A percentile compares a stretch with the other conserved stretches of the same genome.
Conservation (phyloP, 768 basidiomycete genomes). For the Hericium erinaceus region DNA sequence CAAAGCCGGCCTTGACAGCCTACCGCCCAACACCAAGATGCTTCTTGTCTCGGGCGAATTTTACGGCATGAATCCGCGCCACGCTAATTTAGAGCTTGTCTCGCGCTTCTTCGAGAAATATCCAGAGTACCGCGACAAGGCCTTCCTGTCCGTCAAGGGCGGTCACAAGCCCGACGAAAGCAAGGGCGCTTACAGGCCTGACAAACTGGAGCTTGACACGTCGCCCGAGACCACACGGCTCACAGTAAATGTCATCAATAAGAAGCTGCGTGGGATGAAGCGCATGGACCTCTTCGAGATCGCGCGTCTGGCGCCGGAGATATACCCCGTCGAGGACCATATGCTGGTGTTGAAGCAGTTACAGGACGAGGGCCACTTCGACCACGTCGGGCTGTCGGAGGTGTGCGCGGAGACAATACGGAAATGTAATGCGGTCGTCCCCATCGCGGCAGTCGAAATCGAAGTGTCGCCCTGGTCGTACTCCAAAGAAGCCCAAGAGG, state of each 20-base stretch:
- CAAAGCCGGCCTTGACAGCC: slow-evolving; percentile 36
- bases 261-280: slow-evolving; percentile 39
- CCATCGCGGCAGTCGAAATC: slow-evolving; percentile 52
- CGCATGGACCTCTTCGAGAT: slow-evolving; percentile 53
- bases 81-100: slow-evolving; percentile 40
- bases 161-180: slow-evolving; percentile 14
- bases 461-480: slow-evolving; percentile 59
- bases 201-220: not conserved
- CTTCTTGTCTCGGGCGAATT: slow-evolving; percentile 52
- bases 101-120: slow-evolving; percentile 39
- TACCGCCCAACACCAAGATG: slow-evolving; percentile 36
- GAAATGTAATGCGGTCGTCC: slow-evolving; percentile 7
- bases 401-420: slow-evolving; percentile 38
- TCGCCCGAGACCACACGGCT: slow-evolving; percentile 5
- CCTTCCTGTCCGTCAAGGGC: slow-evolving; percentile 41
- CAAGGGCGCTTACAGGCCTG: slow-evolving; percentile 23
- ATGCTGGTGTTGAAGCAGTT: slow-evolving; percentile 34
- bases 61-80: slow-evolving; percentile 35
- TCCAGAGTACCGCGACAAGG: slow-evolving; percentile 34
- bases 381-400: slow-evolving; percentile 54
- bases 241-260: slow-evolving; percentile 8
- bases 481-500: slow-evolving; percentile 40
- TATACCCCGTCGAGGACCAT: slow-evolving; percentile 35
- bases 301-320: slow-evolving; percentile 35
- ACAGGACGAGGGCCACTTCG: slow-evolving; percentile 45